Evolutionary conservation across 768 basidiomycete genomes (phyloP).

Genomic region (Leccinum disarticulatum): DNA sequence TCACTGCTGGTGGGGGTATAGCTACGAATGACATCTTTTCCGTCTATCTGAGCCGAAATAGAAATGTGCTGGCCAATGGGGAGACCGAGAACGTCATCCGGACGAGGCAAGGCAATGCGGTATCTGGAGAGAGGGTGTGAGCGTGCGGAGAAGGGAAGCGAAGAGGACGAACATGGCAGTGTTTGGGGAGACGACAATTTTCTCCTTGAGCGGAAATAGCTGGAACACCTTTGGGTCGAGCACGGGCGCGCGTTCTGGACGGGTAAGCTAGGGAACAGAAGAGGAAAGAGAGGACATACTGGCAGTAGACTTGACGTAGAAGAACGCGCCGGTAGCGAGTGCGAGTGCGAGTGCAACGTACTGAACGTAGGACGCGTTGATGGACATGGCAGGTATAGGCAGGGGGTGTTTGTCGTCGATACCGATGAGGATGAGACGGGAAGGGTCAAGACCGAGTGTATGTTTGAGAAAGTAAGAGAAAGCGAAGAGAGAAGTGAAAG

Average conservation of each 20-base stretch:
- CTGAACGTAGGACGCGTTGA: slow-evolving; percentile 34
- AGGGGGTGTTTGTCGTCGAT: slow-evolving; percentile 41
- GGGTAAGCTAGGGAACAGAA: neutral
- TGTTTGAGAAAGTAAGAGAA: neutral
- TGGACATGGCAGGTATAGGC: slow-evolving; percentile 12
- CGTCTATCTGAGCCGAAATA: slow-evolving; percentile 85
- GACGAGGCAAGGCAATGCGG: slow-evolving; percentile 80
- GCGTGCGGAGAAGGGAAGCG: neutral
- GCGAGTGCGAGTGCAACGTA: slow-evolving; percentile 53
- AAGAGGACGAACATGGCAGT: slow-evolving; percentile 76
- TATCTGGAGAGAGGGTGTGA: slow-evolving; percentile 53
- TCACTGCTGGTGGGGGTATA: slow-evolving; percentile 97
- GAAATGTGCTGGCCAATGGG: slow-evolving; percentile 97
- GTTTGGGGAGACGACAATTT: slow-evolving; percentile 87
- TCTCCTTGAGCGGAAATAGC: slow-evolving; percentile 77
- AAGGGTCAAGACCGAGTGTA: neutral
- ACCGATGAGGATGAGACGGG: slow-evolving; percentile 45
- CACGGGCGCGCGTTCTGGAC: slow-evolving; percentile 62
- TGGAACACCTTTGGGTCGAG: slow-evolving; percentile 78
- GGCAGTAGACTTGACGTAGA: slow-evolving; percentile 53
- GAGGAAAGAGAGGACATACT: slow-evolving; percentile 32
- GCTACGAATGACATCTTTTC: slow-evolving; percentile 85
- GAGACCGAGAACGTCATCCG: slow-evolving; percentile 81
- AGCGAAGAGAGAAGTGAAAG: slow-evolving; percentile 48
- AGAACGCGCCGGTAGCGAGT: slow-evolving; percentile 45